These are phyloP conservation scores for Penicillium samsonianum DNA, from an alignment of 495 filamentous ascomycete species.

Conservation along the genomic window DNA sequence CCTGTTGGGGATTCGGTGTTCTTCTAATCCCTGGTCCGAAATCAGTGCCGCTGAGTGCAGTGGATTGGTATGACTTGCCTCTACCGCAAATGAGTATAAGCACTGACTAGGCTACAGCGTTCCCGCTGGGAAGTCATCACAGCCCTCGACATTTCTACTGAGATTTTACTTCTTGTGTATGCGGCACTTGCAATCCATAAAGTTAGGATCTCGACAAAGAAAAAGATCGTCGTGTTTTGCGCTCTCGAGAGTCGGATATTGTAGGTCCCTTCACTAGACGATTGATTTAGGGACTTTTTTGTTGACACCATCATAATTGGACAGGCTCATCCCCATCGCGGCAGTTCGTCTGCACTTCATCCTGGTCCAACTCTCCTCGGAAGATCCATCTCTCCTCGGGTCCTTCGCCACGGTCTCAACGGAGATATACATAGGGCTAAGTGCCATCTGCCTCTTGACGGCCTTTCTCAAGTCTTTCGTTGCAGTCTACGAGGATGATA, in stretches of 20 bases:
- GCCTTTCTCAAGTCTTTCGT: conserved; percentile 44
- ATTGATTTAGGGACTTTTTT: neutral
- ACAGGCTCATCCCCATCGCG: conserved; percentile 31
- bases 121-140: conserved; percentile 31
- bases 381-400: conserved; percentile 23
- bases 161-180: conserved; percentile 23
- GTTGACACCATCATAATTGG: neutral
- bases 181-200: conserved; percentile 20
- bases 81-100: neutral
- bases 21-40: conserved; percentile 2
- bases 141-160: conserved; percentile 27
- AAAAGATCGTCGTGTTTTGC: conserved; percentile 22
- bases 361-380: conserved; percentile 21
- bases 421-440: conserved; percentile 30
- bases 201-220: conserved; percentile 19
- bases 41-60: conserved; percentile 20
- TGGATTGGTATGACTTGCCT: conserved; percentile 13
- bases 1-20: conserved; percentile 20
- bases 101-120: conserved; percentile 13
- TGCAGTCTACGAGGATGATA: conserved; percentile 36
- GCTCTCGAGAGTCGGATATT: conserved; percentile 29
- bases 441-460: conserved; percentile 26
- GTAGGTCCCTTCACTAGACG: conserved; percentile 15
- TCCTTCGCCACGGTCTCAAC: conserved; percentile 27
- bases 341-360: conserved; percentile 27